Conservation (phyloP, 371 early-diverging fungal genomes). For the Mucor circinelloides region DNA sequence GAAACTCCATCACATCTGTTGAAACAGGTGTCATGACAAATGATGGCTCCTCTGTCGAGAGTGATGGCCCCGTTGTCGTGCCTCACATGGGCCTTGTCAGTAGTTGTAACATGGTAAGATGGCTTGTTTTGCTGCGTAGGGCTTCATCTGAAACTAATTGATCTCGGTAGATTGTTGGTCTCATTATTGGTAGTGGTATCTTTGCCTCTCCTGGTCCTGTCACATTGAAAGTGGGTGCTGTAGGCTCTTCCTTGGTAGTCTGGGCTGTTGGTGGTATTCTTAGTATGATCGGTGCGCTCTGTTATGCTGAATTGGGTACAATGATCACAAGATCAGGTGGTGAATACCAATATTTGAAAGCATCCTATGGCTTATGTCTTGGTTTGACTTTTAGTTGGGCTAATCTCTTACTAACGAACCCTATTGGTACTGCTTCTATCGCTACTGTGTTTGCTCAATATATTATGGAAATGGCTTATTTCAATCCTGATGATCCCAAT, state of each 20-base stretch:
- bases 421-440: conserved; percentile 58
- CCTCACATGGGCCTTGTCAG: conserved; percentile 42
- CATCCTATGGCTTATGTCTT: conserved; percentile 33
- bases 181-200: conserved; percentile 65
- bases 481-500: conserved; percentile 18
- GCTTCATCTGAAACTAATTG: not conserved
- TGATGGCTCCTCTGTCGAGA: not conserved
- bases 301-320: conserved; percentile 72
- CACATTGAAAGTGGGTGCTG: conserved; percentile 44
- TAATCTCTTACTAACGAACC: conserved; percentile 33
- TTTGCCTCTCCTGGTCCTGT: conserved; percentile 67
- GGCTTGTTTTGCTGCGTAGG: not conserved
- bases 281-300: conserved; percentile 56
- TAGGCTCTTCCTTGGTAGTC: conserved; percentile 49
- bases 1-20: conserved; percentile 27
- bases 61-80: conserved; percentile 11
- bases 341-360: conserved; percentile 49
- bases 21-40: conserved; percentile 6
- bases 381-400: conserved; percentile 38
- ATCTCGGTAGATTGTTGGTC: conserved; percentile 48
- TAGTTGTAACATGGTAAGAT: conserved; percentile 41
- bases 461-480: conserved; percentile 43
- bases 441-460: conserved; percentile 62
- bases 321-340: conserved; percentile 57
- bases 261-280: conserved; percentile 60